These are phyloP conservation scores for Brettanomyces anomalus DNA, from an alignment of 805 yeast genomes.

Conservation along the genomic window DNA sequence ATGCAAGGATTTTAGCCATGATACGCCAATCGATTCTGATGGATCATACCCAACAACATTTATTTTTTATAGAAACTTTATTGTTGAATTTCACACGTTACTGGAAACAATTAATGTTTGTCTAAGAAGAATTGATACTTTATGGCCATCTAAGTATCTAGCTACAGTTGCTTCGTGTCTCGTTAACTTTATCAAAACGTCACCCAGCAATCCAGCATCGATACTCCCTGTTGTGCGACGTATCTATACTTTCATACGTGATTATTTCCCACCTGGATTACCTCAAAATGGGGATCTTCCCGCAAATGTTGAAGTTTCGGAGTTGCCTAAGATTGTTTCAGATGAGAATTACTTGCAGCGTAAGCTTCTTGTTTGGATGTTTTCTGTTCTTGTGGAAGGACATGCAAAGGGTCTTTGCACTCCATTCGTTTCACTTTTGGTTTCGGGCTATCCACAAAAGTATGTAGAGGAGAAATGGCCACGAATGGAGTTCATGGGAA, in stretches of 20 bases:
- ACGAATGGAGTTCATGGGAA: constrained; percentile 14
- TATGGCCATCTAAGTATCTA: constrained; percentile 73
- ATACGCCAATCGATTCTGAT: not conserved
- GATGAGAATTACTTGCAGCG: constrained; percentile 60
- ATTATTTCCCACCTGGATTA: constrained; percentile 38
- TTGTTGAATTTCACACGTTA: constrained; percentile 54
- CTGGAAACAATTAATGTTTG: constrained; percentile 56
- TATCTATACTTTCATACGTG: constrained; percentile 53
- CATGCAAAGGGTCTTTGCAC: constrained; percentile 2
- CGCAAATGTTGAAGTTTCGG: constrained; percentile 30
- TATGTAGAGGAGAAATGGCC: not conserved
- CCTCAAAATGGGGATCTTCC: constrained; percentile 25
- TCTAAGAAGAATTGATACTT: constrained; percentile 52
- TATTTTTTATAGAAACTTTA: constrained; percentile 24
- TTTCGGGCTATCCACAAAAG: constrained; percentile 13
- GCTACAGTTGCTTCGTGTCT: constrained; percentile 57
- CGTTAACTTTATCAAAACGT: constrained; percentile 36
- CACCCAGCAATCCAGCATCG: constrained; percentile 27
- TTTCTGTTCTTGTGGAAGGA: constrained; percentile 41
- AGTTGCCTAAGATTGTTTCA: constrained; percentile 29
- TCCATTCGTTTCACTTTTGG: constrained; percentile 3
- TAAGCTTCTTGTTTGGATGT: constrained; percentile 51
- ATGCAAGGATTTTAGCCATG: constrained; percentile 5
- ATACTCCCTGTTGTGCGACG: constrained; percentile 43
- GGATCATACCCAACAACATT: not conserved